Evolutionary conservation across 768 basidiomycete genomes (phyloP).

Genomic region (Terana coerulea): DNA sequence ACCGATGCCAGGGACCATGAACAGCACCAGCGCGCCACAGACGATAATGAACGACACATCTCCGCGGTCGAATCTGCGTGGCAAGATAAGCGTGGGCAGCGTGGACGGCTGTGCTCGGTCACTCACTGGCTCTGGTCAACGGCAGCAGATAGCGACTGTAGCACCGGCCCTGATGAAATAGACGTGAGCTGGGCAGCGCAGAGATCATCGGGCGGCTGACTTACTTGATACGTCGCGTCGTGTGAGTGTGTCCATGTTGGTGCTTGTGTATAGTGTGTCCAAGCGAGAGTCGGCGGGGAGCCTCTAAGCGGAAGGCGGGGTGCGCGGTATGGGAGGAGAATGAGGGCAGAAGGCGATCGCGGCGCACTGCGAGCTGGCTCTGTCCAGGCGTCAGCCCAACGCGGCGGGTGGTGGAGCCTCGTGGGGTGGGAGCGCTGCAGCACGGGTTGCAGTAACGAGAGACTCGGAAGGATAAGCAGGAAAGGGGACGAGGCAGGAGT

Average conservation of each 20-base stretch:
- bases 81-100: background rate
- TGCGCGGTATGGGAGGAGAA: background rate
- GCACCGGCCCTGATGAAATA: no score
- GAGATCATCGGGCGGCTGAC: no score
- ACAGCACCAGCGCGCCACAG: constrained; percentile 65
- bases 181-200: background rate
- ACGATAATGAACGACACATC: constrained; percentile 70
- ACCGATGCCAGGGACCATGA: constrained; percentile 80
- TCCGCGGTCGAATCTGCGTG: constrained; percentile 59
- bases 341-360: background rate
- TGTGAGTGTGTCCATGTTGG: constrained; percentile 1
- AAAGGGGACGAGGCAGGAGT: no score
- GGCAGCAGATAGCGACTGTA: background rate
- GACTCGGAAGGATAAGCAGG: background rate
- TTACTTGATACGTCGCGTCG: background rate
- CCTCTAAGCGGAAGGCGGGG: background rate
- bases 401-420: background rate
- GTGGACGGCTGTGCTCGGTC: background rate
- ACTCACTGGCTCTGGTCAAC: constrained; percentile 9
- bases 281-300: background rate
- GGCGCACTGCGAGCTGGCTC: no score
- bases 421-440: background rate
- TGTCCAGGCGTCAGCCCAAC: background rate
- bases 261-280: no score
- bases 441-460: background rate